Conservation (phyloP, 768 basidiomycete genomes). For the Suillus fuscotomentosus region DNA sequence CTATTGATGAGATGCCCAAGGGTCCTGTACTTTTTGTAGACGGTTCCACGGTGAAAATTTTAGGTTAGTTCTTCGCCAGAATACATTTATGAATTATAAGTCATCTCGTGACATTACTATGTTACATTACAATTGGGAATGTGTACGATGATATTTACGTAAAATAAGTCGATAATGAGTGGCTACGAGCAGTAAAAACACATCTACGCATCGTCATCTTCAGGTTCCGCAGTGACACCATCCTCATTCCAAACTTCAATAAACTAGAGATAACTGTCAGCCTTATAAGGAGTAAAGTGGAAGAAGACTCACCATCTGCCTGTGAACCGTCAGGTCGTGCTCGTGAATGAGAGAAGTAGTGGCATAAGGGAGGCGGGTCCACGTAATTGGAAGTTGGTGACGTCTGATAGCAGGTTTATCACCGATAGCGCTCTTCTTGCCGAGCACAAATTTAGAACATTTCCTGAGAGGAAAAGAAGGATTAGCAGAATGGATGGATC, state of each 20-base stretch:
- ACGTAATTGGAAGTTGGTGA: constrained; percentile 60
- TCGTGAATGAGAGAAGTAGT: constrained; percentile 55
- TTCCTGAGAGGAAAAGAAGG: constrained; percentile 51
- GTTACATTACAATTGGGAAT: constrained; percentile 22
- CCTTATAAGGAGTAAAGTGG: constrained; percentile 1
- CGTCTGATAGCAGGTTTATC: constrained; percentile 75
- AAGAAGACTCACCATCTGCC: constrained; percentile 51
- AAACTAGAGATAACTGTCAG: constrained; percentile 44
- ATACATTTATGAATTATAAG: background rate
- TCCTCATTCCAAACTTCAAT: constrained; percentile 82
- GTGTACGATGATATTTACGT: constrained; percentile 26
- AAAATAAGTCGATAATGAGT: constrained; percentile 4
- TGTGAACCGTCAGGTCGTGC: constrained; percentile 62
- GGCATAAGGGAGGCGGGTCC: constrained; percentile 75
- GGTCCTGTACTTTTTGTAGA: constrained; percentile 53
- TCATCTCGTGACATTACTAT: constrained; percentile 20
- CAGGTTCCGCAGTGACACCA: constrained; percentile 65
- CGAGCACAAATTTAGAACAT: constrained; percentile 82
- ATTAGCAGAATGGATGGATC: background rate
- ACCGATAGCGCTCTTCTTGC: constrained; percentile 88
- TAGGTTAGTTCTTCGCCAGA: background rate
- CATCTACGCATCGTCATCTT: constrained; percentile 43
- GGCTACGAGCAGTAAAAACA: background rate
- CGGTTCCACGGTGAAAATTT: constrained; percentile 36
- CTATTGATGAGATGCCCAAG: constrained; percentile 50